These are phyloP conservation scores for Sanghuangporus baumii DNA, from an alignment of 1,284 basidiomycete genomes.

Conservation along the genomic window DNA sequence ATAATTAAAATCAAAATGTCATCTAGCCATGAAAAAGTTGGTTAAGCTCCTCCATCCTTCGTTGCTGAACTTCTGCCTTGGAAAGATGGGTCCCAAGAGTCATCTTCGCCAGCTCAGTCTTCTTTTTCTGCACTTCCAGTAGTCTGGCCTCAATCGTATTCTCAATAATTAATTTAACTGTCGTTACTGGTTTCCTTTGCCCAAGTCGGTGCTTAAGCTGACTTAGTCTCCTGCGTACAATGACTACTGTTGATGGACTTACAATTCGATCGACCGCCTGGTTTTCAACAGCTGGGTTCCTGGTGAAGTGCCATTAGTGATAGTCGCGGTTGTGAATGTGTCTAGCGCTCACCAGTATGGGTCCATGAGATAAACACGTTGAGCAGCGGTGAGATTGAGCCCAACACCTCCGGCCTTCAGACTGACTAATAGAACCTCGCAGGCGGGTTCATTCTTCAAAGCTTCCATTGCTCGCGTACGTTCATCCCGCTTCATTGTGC, in stretches of 20 bases:
- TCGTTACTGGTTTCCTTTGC: conserved; percentile 86
- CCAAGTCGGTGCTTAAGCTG: conserved; percentile 77
- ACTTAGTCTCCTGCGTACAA: conserved; percentile 18
- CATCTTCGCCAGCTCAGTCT: conserved; percentile 89
- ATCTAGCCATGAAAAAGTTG: conserved; percentile 48
- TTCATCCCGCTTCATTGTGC: conserved; percentile 94
- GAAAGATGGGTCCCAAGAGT: conserved; percentile 77
- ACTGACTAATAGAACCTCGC: conserved; percentile 92
- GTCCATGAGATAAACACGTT: conserved; percentile 91
- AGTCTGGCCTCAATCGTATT: conserved; percentile 89
- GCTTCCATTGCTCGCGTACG: conserved; percentile 86
- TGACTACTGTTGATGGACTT: conserved; percentile 26
- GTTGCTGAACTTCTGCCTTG: conserved; percentile 78
- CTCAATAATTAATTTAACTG: conserved; percentile 89
- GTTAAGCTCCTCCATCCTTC: conserved; percentile 78
- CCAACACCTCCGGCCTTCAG: conserved; percentile 97
- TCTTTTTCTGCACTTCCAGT: conserved; percentile 90
- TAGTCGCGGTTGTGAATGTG: background rate
- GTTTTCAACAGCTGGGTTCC: conserved; percentile 96
- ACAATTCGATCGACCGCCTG: conserved; percentile 93
- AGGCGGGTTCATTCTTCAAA: conserved; percentile 76
- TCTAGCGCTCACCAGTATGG: conserved; percentile 74
- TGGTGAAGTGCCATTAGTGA: conserved; percentile 27
- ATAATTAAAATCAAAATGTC: background rate
- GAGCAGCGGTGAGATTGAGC: conserved; percentile 88